Percentiles rank a stretch among this genome's conserved stretches.
Conservation (phyloP, 768 basidiomycete species). For the Xanthoconium purpureum region DNA sequence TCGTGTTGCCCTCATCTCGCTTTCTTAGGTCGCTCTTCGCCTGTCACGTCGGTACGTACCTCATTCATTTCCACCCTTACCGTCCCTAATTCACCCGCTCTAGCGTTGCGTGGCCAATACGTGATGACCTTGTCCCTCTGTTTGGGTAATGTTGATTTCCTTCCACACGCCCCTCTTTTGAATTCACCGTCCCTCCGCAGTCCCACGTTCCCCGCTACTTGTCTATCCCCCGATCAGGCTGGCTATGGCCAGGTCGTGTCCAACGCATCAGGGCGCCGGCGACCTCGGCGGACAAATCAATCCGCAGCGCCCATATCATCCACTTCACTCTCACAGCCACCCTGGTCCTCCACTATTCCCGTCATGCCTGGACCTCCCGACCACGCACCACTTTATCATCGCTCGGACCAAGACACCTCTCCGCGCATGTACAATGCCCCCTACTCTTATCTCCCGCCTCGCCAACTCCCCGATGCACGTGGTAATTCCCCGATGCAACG, state of each 20-base stretch:
- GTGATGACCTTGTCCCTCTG: constrained; percentile 80
- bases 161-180: not conserved
- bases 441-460: constrained; percentile 31
- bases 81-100: constrained; percentile 11
- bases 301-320: constrained; percentile 32
- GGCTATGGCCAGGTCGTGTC: constrained; percentile 84
- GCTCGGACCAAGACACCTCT: constrained; percentile 23
- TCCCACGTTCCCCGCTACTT: constrained; percentile 80
- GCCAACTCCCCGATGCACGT: constrained; percentile 29
- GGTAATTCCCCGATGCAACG: constrained; percentile 32
- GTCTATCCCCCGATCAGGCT: constrained; percentile 80
- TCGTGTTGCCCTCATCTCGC: constrained; percentile 20
- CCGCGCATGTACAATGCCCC: constrained; percentile 24
- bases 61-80: constrained; percentile 9
- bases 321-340: constrained; percentile 32
- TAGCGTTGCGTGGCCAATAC: constrained; percentile 87
- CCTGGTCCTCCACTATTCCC: constrained; percentile 51
- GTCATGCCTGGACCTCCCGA: constrained; percentile 27
- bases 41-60: constrained; percentile 70
- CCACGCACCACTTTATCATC: constrained; percentile 24
- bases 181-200: constrained; percentile 39
- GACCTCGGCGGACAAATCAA: constrained; percentile 53
- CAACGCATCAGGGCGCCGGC: constrained; percentile 55
- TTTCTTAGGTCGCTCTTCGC: constrained; percentile 66
- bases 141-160: constrained; percentile 60